phyloP scores from a whole-genome alignment of 2,329 filamentous ascomycete species.

The Coleophoma eucalyptorum region DNA sequence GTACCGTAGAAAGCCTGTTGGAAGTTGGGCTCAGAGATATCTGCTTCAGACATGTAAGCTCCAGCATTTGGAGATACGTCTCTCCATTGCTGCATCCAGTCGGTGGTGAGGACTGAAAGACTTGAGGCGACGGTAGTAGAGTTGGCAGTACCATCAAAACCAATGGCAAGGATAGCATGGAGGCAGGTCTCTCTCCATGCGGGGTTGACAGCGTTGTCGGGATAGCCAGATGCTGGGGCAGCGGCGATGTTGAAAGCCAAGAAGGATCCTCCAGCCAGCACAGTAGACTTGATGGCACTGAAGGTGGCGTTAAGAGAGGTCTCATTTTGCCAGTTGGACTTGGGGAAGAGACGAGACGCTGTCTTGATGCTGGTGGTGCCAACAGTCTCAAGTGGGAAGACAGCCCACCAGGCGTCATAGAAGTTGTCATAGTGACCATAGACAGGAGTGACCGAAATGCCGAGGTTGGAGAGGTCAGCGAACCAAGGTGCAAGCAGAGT shows the following conservation, averaged over 20 bases:
- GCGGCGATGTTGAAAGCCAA: slow-evolving; percentile 15
- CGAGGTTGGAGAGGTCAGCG: slow-evolving; percentile 22
- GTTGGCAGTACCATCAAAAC: not conserved
- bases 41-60: slow-evolving; percentile 12
- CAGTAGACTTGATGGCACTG: slow-evolving; percentile 24
- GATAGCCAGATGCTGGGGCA: not conserved
- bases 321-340: slow-evolving; percentile 29
- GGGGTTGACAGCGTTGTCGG: slow-evolving; percentile 13
- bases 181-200: slow-evolving; percentile 11
- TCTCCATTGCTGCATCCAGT: not conserved
- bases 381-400: slow-evolving; percentile 24
- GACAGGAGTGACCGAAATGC: slow-evolving; percentile 6
- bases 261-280: slow-evolving; percentile 30
- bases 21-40: slow-evolving; percentile 23
- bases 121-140: not conserved
- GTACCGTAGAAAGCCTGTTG: slow-evolving; percentile 25
- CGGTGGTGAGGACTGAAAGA: not conserved
- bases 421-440: slow-evolving; percentile 22
- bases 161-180: slow-evolving; percentile 1
- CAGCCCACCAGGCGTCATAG: slow-evolving; percentile 14
- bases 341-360: slow-evolving; percentile 37
- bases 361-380: slow-evolving; percentile 26
- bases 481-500: not conserved
- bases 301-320: slow-evolving; percentile 18
- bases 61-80: slow-evolving; percentile 7